Conservation (phyloP, 192 early-diverging fungal species). For the Lobosporangium transversale region DNA sequence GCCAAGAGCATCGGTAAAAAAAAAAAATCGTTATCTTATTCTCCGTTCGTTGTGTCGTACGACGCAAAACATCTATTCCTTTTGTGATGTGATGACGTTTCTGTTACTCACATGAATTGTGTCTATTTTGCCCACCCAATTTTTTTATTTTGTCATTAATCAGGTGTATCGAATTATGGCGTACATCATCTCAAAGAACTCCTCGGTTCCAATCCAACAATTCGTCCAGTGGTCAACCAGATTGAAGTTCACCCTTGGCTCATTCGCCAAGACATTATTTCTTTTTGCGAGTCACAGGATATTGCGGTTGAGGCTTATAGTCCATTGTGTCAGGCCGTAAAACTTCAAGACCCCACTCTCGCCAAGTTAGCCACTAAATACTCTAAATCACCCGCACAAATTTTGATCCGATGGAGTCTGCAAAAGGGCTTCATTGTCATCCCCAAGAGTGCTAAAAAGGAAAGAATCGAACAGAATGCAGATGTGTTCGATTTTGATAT, state of each 20-base stretch:
- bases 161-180: slow-evolving; percentile 67
- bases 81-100: no score
- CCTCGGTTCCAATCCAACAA: slow-evolving; percentile 35
- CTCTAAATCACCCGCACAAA: slow-evolving; percentile 63
- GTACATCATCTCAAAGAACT: slow-evolving; percentile 64
- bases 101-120: no score
- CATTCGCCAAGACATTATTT: slow-evolving; percentile 53
- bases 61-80: no score
- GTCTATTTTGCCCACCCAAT: no score
- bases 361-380: slow-evolving; percentile 59
- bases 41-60: no score
- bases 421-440: slow-evolving; percentile 66
- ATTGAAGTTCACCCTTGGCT: slow-evolving; percentile 67
- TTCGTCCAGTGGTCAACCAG: slow-evolving; percentile 66
- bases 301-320: slow-evolving; percentile 67
- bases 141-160: not conserved
- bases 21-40: no score
- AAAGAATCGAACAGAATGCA: slow-evolving; percentile 66
- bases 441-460: slow-evolving; percentile 64
- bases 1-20: slow-evolving; percentile 61
- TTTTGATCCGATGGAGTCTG: slow-evolving; percentile 68
- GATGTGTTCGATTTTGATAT: slow-evolving; percentile 69
- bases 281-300: slow-evolving; percentile 54
- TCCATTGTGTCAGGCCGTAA: slow-evolving; percentile 56
- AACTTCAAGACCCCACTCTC: slow-evolving; percentile 59